Base-by-base conservation (phyloP, 495 filamentous ascomycete genomes). In the Aspergillus affinis region DNA sequence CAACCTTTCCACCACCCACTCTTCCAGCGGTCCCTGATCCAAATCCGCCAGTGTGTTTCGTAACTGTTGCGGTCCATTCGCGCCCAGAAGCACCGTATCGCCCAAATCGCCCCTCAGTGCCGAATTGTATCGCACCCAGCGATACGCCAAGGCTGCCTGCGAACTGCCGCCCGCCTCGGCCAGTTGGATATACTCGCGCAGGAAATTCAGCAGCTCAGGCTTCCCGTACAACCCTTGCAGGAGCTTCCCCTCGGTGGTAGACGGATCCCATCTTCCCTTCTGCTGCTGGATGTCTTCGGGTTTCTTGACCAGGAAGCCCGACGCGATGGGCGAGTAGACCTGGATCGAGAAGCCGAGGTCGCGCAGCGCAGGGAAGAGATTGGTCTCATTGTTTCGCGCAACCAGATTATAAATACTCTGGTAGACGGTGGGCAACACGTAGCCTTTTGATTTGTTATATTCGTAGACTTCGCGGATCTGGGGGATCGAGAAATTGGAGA, bases 301-400 rank as follows among this genome's bases (percentile, higher is more conserved):
- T 41, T 41, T 41, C 36, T 54, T 54, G 23, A 19, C 27, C 5
- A 54, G 51, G 12, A 54, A 54, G 0, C 51, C 51, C 19, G 21
- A 29, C 8, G 51, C 51, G 26, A 53, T 53, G 19, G 51, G 51
- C n/a, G 51, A 53, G 18, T 53, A 53, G 21, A 30, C 51, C 3
- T 53, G 26, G 51, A 53, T 30, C 4, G 21, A 30, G 21, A 53
- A 30, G n/a, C 26, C 26, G 12, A 53, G 18, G 13, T 15, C 15
- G 13, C 51, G 21, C 20, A 53, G 51, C 21, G 26, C n/a, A 5
- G 51, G 51, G 21, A 53, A 30, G 15, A 53, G 26, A 3, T 32
- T 6, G 29, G 6, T 8, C 29, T 32, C 29, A 6, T 32, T 32
- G 29, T 32, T 32, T 32, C 29, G 29, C 6, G 29, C 2, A 10